Conservation (phyloP, 805 yeast species). For the Schwanniomyces occidentalis region DNA sequence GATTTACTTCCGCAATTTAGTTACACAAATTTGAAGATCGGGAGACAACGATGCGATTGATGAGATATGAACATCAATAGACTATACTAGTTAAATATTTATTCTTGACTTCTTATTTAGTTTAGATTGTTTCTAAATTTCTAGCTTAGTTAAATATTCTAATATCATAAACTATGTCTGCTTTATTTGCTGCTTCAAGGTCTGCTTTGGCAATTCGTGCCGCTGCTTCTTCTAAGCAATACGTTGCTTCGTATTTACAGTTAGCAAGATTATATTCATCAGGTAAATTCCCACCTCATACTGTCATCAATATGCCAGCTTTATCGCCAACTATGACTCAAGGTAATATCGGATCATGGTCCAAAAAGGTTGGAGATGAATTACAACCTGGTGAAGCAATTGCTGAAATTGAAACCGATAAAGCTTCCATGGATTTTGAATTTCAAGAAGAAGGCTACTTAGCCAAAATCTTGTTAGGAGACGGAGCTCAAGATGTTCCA, state of each 20-base stretch:
- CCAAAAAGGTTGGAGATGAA: conserved; percentile 84
- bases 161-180: conserved; percentile 26
- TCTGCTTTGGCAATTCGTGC: conserved; percentile 25
- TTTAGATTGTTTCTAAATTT: no score
- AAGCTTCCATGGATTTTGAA: conserved; percentile 97
- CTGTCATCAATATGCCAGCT: conserved; percentile 96
- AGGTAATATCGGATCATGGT: conserved; percentile 90
- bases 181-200: conserved; percentile 37
- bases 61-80: conserved; percentile 6
- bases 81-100: background rate
- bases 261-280: conserved; percentile 44
- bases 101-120: no score
- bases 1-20: conserved; percentile 19
- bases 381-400: conserved; percentile 90
- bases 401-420: conserved; percentile 97
- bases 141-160: no score
- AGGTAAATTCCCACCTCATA: conserved; percentile 71
- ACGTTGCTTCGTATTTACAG: conserved; percentile 22
- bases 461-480: conserved; percentile 82
- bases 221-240: conserved; percentile 16
- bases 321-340: conserved; percentile 99
- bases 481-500: conserved; percentile 86
- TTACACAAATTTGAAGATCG: conserved; percentile 17
- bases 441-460: conserved; percentile 95
- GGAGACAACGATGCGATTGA: conserved; percentile 30